Conservation (phyloP, 345 rosid species). For the Bruguiera parviflora region DNA sequence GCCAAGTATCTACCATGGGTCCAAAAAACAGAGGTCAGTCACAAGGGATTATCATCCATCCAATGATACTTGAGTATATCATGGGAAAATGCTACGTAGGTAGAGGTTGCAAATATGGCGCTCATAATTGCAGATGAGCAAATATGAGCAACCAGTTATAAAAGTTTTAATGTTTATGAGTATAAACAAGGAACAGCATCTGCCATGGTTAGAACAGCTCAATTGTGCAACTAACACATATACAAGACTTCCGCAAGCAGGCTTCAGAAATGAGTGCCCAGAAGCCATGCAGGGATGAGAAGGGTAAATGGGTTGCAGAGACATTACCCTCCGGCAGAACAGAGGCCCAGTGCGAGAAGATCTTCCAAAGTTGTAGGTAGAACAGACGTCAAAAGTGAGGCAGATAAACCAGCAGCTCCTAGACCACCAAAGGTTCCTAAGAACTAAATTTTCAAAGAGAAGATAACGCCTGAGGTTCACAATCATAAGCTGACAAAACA, state of each 20-base stretch:
- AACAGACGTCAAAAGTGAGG: constrained; percentile 85
- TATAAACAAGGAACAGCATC: no score
- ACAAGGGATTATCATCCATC: background rate
- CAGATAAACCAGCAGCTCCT: constrained; percentile 89
- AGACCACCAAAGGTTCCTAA: constrained; percentile 83
- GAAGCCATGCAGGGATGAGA: background rate
- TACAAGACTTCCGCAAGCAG: background rate
- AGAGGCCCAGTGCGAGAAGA: constrained; percentile 88
- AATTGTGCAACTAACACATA: background rate
- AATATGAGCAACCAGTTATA: background rate
- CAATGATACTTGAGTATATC: background rate
- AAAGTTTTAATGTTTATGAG: background rate
- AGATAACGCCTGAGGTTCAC: constrained; percentile 17
- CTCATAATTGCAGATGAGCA: background rate
- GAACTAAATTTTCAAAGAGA: constrained; percentile 40
- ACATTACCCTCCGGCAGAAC: constrained; percentile 94
- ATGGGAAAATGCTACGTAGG: background rate
- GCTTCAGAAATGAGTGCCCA: background rate
- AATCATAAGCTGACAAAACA: background rate
- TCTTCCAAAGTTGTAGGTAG: constrained; percentile 82
- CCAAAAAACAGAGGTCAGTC: constrained; percentile 1
- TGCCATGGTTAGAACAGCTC: background rate
- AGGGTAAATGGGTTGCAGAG: constrained; percentile 13
- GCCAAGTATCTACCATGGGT: constrained; percentile 56
- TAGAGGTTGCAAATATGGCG: background rate